phyloP scores from a whole-genome alignment of 768 basidiomycete species.

The Mycena kentingensis region DNA sequence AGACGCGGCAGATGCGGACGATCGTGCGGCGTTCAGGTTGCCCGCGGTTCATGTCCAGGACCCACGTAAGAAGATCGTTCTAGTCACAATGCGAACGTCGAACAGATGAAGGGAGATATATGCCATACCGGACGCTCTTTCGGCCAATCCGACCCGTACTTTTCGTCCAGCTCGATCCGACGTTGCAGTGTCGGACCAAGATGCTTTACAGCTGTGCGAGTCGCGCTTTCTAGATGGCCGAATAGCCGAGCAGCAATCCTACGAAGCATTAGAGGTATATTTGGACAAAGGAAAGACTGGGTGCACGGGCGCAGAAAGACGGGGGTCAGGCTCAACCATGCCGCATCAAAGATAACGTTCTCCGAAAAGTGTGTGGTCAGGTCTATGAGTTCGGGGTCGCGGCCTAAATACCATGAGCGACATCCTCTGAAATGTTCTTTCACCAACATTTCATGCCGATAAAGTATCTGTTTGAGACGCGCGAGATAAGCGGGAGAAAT shows the following conservation, averaged over 20 bases:
- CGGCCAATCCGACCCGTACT: constrained; percentile 16
- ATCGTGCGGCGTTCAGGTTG: constrained; percentile 5
- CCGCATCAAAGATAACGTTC: constrained; percentile 2
- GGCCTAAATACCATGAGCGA: constrained; percentile 2
- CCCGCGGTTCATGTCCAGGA: constrained; percentile 27
- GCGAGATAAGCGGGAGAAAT: constrained; percentile 5
- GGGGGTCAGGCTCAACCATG: constrained; percentile 4
- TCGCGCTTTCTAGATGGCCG: constrained; percentile 4
- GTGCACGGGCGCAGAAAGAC: constrained; percentile 11
- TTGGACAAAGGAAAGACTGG: no score
- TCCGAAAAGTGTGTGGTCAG: constrained; percentile 7
- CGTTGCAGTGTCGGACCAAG: constrained; percentile 10
- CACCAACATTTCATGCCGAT: constrained; percentile 13
- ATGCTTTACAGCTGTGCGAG: background rate
- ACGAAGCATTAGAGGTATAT: background rate
- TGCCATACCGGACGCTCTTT: constrained; percentile 12
- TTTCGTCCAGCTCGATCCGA: constrained; percentile 18
- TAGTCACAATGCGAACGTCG: constrained; percentile 19
- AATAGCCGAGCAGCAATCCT: constrained; percentile 11
- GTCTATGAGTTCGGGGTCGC: constrained; percentile 17
- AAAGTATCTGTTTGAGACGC: constrained; percentile 13
- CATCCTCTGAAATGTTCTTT: background rate
- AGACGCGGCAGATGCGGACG: constrained; percentile 9
- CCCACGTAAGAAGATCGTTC: constrained; percentile 41
- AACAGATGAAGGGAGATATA: background rate